Percentiles rank a stretch among this genome's conserved stretches.
These are phyloP conservation scores for Xerocomus brunneocitrinus DNA, from an alignment of 768 basidiomycete genomes.

Conservation along the genomic window DNA sequence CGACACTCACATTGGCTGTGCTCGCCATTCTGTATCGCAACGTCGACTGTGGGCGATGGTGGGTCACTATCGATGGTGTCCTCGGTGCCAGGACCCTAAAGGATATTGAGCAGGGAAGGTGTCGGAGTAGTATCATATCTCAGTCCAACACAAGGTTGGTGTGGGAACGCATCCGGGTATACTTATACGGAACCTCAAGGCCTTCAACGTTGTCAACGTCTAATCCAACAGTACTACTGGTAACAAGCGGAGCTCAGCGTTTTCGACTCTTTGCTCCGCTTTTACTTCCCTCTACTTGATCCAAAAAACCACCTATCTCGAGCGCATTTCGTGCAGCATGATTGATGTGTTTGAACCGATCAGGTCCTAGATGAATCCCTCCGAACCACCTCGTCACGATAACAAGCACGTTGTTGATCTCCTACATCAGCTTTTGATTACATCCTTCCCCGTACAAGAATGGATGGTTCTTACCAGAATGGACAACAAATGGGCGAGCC, in stretches of 20 bases:
- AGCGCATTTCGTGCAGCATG: constrained; percentile 91
- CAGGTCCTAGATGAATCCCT: constrained; percentile 85
- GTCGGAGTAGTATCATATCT: constrained; percentile 14
- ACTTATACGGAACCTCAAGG: not conserved
- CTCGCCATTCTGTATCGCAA: constrained; percentile 51
- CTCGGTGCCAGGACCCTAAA: constrained; percentile 20
- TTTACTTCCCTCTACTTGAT: constrained; percentile 36
- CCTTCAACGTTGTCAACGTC: too few species aligned
- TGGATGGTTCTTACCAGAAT: constrained; percentile 55
- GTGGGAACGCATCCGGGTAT: not conserved
- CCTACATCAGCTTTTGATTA: constrained; percentile 38
- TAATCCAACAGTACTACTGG: not conserved
- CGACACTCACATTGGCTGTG: constrained; percentile 28
- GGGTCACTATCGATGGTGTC: constrained; percentile 1
- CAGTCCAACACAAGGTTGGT: not conserved
- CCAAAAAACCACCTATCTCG: constrained; percentile 83
- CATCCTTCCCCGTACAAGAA: not conserved
- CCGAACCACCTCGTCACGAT: constrained; percentile 94
- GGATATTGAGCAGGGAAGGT: constrained; percentile 12
- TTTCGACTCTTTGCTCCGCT: constrained; percentile 24
- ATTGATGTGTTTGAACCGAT: constrained; percentile 90
- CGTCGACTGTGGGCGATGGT: constrained; percentile 6
- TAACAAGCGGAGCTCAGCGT: constrained; percentile 13
- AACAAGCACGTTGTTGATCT: constrained; percentile 79
- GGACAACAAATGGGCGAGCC: constrained; percentile 86